Evolutionary conservation across 2,329 filamentous ascomycete genomes (phyloP), one percentile per base, ranked within the genome.

Genomic region (Fusarium heterosporum): DNA sequence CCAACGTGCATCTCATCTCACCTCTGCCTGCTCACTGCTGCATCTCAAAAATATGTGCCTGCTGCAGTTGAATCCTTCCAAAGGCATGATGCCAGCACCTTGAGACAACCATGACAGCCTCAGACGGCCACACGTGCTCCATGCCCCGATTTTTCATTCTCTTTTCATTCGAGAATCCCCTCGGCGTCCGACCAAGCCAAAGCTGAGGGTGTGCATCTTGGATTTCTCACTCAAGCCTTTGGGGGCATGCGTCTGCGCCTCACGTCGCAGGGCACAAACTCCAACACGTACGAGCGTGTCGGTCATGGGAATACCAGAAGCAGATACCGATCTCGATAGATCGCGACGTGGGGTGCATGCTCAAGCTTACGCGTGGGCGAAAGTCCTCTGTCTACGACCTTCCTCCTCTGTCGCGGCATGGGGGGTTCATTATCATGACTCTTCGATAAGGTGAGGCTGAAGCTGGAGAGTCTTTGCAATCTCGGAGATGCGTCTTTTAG

Each of bases 291-390:
- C 30, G 29, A 50, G 40, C 42, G 19, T 26, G 34, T 17, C 25
- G n/a, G 51, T 61, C 64, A 58, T 32, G 46, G 39, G 45, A 56
- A 61, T 58, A 39, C 40, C 47, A 57, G 28, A 60, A 47, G 58
- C 49, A 51, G 64, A 55, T 43, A 61, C 57, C 43, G 48, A 57
- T 43, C 12, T 49, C 36, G 26, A 38, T 36, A 66, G 30, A 55
- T 66, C 43, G 19, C 40, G 42, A 53, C 69, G 69, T 68, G 69
- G 64, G 64, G 69, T 71, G 47, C 51, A 61, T 47, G 30, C 39
- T 42, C 32, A 16, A 9, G 16, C 34, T 48, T 40, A n/a, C 26
- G 28, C 4, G 34, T 22, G 34, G 16, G 34, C n/a, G 14, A 36
- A n/a, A 10, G 34, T 17, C 39, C 16, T 26, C n/a, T 32, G 10